Base-by-base conservation (phyloP, 768 basidiomycete genomes). In the Calocybe cyanea region DNA sequence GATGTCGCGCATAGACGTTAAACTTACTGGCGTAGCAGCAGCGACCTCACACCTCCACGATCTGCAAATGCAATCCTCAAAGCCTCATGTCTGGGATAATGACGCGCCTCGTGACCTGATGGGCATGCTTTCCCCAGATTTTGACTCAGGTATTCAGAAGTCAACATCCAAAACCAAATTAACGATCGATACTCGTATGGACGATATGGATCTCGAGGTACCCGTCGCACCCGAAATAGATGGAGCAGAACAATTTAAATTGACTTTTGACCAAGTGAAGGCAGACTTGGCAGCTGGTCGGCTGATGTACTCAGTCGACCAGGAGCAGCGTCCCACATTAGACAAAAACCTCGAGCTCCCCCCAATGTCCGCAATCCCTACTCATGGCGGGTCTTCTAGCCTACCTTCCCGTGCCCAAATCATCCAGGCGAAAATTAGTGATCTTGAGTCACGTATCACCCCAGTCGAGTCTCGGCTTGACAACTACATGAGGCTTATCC, bases 211-310 rank as follows among this genome's bases (percentile, higher is more conserved):
- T 38, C 53, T 66, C 19, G 75, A 78, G 42, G 66, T 69, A 18
- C 70, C 77, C 9, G 63, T 70, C 17, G 75, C 75, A 8, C 77
- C 77, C 4, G 79, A 83, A 51, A 60, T 78, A 21, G 80, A 82
- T 35, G 77, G 76, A 21, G 73, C 77, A 35, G 79, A 78, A 23
- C 81, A 87, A 52, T 80, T 88, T 61, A 85, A 86, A 58, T 82
- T 85, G 17, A 89, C 89, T 0, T 93, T 92, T 60, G 83, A 90
- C 54, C 78, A 83, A 56, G 87, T 94, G 57, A 92, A 93, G 64
- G 86, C 87, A 1, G 85, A 89, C 56, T 70, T 93, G 40, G 87
- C 85, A 0, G 73, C 85, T 19, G 72, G 71, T 1, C 64, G 65
- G 13, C 61, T 62, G 53, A 52, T 65, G 30, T 56, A 49, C 15